Evolutionary conservation across 768 basidiomycete genomes (phyloP).

Genomic region (Termitomyces bulborhizus): DNA sequence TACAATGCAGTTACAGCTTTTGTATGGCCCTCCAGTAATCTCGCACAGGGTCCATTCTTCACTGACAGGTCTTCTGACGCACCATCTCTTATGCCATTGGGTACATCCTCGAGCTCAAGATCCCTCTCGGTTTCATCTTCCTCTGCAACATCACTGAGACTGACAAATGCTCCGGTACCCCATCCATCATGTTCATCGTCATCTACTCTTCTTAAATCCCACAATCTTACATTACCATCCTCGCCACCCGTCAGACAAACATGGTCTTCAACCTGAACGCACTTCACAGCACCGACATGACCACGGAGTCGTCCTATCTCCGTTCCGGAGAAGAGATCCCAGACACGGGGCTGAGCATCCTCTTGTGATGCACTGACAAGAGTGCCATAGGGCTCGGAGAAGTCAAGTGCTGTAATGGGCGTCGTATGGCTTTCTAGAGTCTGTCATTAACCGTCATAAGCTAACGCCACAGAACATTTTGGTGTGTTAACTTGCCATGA

Average conservation of each 20-base stretch:
- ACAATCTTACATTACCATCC: conserved; percentile 80
- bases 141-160: conserved; percentile 56
- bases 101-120: conserved; percentile 29
- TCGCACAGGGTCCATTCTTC: conserved; percentile 56
- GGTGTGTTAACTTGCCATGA: conserved; percentile 63
- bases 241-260: conserved; percentile 87
- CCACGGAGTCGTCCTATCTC: conserved; percentile 84
- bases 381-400: conserved; percentile 94
- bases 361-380: conserved; percentile 85
- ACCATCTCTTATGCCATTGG: conserved; percentile 35
- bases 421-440: conserved; percentile 76
- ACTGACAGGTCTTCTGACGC: conserved; percentile 29
- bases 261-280: conserved; percentile 88
- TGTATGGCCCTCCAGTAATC: conserved; percentile 84
- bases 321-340: conserved; percentile 89
- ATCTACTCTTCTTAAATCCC: conserved; percentile 86
- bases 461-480: conserved; percentile 3
- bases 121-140: conserved; percentile 53
- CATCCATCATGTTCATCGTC: conserved; percentile 55
- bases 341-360: conserved; percentile 84
- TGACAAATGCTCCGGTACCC: conserved; percentile 49
- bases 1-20: conserved; percentile 91
- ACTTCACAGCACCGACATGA: conserved; percentile 77
- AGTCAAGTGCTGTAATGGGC: conserved; percentile 85
- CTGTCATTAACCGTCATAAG: conserved; percentile 31